These are phyloP conservation scores for Candida pseudofarinosa DNA, from an alignment of 805 yeast genomes.

Conservation along the genomic window DNA sequence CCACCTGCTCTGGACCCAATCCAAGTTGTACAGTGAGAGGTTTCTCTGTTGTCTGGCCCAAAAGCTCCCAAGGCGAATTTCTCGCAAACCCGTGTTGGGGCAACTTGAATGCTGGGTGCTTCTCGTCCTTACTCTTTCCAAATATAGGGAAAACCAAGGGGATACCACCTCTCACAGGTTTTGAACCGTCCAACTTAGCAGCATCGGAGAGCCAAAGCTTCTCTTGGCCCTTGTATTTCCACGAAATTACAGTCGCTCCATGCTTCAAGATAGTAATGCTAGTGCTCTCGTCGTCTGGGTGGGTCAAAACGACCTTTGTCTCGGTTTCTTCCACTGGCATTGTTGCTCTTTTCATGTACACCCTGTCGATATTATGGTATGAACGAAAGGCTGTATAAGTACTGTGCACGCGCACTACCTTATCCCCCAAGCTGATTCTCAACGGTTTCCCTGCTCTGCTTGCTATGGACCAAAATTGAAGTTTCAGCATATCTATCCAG, in stretches of 20 bases:
- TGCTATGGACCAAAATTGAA: too few species aligned
- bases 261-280: conserved; percentile 67
- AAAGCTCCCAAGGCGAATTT: conserved; percentile 85
- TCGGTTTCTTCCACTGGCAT: conserved; percentile 71
- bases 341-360: not conserved
- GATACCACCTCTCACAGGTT: conserved; percentile 96
- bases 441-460: not conserved
- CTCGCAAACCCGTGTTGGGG: conserved; percentile 98
- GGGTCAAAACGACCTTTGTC: conserved; percentile 56
- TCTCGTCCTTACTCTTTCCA: conserved; percentile 59
- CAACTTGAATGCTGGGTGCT: conserved; percentile 55
- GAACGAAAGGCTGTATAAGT: not conserved
- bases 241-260: conserved; percentile 87
- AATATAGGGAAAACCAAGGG: conserved; percentile 94
- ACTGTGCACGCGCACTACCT: not conserved
- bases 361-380: not conserved
- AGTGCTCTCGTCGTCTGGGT: conserved; percentile 49
- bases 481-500: too few species aligned
- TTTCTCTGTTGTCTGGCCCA: conserved; percentile 77
- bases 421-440: not conserved
- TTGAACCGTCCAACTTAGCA: conserved; percentile 85
- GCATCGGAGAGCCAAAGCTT: conserved; percentile 78
- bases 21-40: conserved; percentile 83
- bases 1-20: conserved; percentile 78
- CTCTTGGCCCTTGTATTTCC: conserved; percentile 68